Conservation (phyloP, 2,329 filamentous ascomycete genomes). For the Lasiodiplodia citricola region DNA sequence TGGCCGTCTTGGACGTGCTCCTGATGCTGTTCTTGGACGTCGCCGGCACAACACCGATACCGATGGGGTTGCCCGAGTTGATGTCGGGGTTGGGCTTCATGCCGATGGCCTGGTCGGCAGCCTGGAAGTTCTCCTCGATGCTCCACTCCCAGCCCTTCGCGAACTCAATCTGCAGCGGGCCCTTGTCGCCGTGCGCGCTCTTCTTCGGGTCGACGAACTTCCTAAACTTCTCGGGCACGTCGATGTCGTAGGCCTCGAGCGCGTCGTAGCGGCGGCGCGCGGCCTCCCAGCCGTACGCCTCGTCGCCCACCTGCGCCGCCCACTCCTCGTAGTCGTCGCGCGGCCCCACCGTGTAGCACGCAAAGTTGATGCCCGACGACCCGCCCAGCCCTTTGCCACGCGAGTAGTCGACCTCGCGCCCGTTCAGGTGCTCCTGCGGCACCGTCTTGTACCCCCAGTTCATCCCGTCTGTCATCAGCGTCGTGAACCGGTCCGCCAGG, state of each 20-base stretch:
- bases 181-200: constrained; percentile 56
- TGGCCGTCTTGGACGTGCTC: constrained; percentile 57
- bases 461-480: constrained; percentile 54
- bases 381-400: constrained; percentile 56
- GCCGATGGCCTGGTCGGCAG: constrained; percentile 50
- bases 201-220: constrained; percentile 53
- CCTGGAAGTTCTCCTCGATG: constrained; percentile 53
- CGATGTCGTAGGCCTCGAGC: constrained; percentile 60
- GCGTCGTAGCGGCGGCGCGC: constrained; percentile 58
- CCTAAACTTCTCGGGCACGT: constrained; percentile 35
- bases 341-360: constrained; percentile 60
- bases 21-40: constrained; percentile 56
- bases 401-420: constrained; percentile 47
- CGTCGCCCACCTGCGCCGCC: constrained; percentile 62
- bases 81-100: constrained; percentile 59
- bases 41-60: constrained; percentile 58
- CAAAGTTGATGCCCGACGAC: constrained; percentile 51
- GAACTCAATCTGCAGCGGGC: constrained; percentile 57
- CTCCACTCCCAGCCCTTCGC: constrained; percentile 57
- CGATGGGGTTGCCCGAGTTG: constrained; percentile 64
- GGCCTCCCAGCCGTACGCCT: constrained; percentile 60
- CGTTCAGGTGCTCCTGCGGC: constrained; percentile 44
- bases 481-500: constrained; percentile 62
- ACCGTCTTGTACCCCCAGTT: constrained; percentile 57
- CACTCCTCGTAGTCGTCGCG: constrained; percentile 67